Base-by-base conservation (phyloP, 1,284 basidiomycete species). In the Cutaneotrichosporon cavernicola region DNA sequence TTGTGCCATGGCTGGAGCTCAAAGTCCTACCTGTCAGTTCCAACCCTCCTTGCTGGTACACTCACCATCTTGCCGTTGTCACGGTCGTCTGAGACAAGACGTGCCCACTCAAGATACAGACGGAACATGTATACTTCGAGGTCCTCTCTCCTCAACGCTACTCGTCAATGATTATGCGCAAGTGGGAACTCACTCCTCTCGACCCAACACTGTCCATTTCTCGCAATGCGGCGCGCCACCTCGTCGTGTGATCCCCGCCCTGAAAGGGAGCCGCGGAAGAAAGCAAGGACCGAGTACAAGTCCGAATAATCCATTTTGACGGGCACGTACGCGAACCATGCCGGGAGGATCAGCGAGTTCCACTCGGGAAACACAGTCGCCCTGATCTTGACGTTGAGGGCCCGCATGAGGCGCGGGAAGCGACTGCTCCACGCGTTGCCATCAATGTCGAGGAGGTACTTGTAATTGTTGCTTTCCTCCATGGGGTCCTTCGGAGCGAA, bases 101-200 rank as follows among this genome's bases (percentile, higher is more conserved):
- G 77, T 4, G 82, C 84, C 71, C 86, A 87, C 72, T 87, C 86
- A 60, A 85, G 80, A 65, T 82, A 83, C 62, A 84, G 68, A 40
- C 82, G 72, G 77, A 79, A 81, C 75, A 81, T 80, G 75, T 81
- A 81, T 18, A 72, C 68, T 66, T 81, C 75, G 53, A 79, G 71
- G 63, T 81, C 81, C 62, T 81, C 80, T 66, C 73, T 69, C 60
- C 78, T 64, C 76, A 74, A 78, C 14, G 79, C 75, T 79, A 61
- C 13, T 16, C 5, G 60, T 62, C 46, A 69, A 58, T 21, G 26
- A 32, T 10, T 46, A 8, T 5, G 14, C 46, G 49, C 47, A 18
- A 18, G 40, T 1, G 21, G 5, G 14, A 16, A 72, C 77, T 69
- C 64, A 78, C 78, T 81, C 56, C 73, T 66, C 69, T 81, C 81